Evolutionary conservation across 2,329 filamentous ascomycete genomes (phyloP).

Genomic region (Diplodia scrobiculata): DNA sequence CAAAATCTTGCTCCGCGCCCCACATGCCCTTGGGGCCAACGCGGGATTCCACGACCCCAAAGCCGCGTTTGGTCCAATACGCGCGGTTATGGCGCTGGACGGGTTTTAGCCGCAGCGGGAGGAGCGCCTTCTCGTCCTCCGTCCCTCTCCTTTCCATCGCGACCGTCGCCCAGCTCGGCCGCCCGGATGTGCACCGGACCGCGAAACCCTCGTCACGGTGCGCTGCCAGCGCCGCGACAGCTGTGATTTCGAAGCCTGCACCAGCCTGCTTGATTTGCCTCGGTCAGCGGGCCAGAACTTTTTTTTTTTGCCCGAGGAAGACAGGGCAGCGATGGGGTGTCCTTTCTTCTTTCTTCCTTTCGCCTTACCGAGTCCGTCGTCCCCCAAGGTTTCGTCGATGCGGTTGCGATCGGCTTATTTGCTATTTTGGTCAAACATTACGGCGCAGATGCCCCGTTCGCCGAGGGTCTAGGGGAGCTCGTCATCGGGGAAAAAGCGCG

Average conservation of each 20-base stretch:
- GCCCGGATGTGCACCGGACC: background rate
- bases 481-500: background rate
- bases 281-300: background rate
- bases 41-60: background rate
- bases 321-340: background rate
- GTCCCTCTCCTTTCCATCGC: background rate
- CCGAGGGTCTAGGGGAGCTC: background rate
- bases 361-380: background rate
- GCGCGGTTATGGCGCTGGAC: background rate
- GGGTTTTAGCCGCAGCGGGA: background rate
- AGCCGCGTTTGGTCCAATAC: background rate
- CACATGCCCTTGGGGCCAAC: background rate
- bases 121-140: background rate
- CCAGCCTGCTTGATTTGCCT: background rate
- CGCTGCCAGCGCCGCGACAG: background rate
- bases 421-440: background rate
- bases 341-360: background rate
- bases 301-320: background rate
- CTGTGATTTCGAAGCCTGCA: background rate
- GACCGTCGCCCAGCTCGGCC: background rate
- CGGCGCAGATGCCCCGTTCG: background rate
- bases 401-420: background rate
- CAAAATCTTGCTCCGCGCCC: background rate
- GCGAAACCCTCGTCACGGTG: background rate
- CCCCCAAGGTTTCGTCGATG: background rate